These are phyloP conservation scores for Pyricularia grisea DNA, from an alignment of 2,329 filamentous ascomycete genomes.

Conservation along the genomic window DNA sequence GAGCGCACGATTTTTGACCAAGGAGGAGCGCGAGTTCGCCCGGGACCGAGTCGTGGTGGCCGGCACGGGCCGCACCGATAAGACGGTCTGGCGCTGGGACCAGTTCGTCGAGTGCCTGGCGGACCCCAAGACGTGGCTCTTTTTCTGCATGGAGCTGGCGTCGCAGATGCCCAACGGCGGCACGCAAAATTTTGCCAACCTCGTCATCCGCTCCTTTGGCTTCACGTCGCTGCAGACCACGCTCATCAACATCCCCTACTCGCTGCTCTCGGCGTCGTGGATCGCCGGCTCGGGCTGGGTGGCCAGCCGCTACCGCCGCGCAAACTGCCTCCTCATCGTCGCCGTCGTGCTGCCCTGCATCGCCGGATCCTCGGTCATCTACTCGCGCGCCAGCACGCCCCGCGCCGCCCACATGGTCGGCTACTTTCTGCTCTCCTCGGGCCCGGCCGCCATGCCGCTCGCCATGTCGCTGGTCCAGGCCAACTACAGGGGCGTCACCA, in stretches of 20 bases:
- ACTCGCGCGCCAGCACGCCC: slow-evolving; percentile 22
- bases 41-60: slow-evolving; percentile 35
- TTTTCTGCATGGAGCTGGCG: slow-evolving; percentile 41
- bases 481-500: slow-evolving; percentile 47
- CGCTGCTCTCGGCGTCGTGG: slow-evolving; percentile 35
- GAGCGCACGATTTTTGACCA: slow-evolving; percentile 45
- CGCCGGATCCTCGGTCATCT: slow-evolving; percentile 42
- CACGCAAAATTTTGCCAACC: slow-evolving; percentile 48
- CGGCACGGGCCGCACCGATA: slow-evolving; percentile 41
- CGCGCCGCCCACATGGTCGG: slow-evolving; percentile 36
- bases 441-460: slow-evolving; percentile 43
- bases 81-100: slow-evolving; percentile 35
- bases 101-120: slow-evolving; percentile 43
- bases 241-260: slow-evolving; percentile 51
- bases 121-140: slow-evolving; percentile 52
- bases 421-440: slow-evolving; percentile 47
- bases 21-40: slow-evolving; percentile 37
- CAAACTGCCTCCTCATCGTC: slow-evolving; percentile 42
- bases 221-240: slow-evolving; percentile 44
- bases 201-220: slow-evolving; percentile 45
- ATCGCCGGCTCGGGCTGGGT: slow-evolving; percentile 41
- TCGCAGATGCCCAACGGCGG: slow-evolving; percentile 54
- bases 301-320: slow-evolving; percentile 38
- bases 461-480: slow-evolving; percentile 44
- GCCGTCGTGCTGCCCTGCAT: slow-evolving; percentile 40